Conservation (phyloP, 164 flowering plant species). For the Liriodendron chinense region DNA sequence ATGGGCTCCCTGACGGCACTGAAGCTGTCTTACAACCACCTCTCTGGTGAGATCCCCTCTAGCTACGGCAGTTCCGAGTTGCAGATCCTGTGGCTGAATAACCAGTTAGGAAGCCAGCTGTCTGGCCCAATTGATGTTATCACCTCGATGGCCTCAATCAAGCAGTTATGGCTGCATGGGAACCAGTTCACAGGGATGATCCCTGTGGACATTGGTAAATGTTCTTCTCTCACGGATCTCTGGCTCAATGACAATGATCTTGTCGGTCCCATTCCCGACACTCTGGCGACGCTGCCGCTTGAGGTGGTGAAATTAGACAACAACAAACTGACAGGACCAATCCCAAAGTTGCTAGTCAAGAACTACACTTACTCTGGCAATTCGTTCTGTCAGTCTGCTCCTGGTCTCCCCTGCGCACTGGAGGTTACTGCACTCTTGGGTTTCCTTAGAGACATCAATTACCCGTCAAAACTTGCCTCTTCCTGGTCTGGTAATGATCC, state of each 20-base stretch:
- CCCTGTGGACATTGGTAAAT: constrained; percentile 50
- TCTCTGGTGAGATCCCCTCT: constrained; percentile 58
- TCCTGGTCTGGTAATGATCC: constrained; percentile 80
- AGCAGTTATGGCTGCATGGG: constrained; percentile 69
- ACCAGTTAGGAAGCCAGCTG: constrained; percentile 49
- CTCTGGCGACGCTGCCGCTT: constrained; percentile 44
- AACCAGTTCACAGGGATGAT: constrained; percentile 72
- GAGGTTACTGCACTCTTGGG: constrained; percentile 61
- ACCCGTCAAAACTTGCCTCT: constrained; percentile 47
- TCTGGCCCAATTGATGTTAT: constrained; percentile 59
- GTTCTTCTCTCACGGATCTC: constrained; percentile 53
- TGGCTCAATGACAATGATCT: constrained; percentile 59
- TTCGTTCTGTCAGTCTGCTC: constrained; percentile 50
- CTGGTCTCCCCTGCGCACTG: constrained; percentile 53
- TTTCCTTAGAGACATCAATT: constrained; percentile 54
- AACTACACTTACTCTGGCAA: constrained; percentile 35
- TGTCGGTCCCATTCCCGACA: constrained; percentile 62
- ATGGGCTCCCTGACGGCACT: constrained; percentile 46
- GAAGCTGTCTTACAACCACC: constrained; percentile 42
- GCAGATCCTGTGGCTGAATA: constrained; percentile 65
- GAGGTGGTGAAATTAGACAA: constrained; percentile 47
- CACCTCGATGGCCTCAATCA: constrained; percentile 46
- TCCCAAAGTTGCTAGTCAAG: constrained; percentile 42
- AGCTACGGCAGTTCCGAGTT: constrained; percentile 47
- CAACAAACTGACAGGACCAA: constrained; percentile 57